Conservation (phyloP, 805 yeast genomes). For the Saccharomycopsis sp. region DNA sequence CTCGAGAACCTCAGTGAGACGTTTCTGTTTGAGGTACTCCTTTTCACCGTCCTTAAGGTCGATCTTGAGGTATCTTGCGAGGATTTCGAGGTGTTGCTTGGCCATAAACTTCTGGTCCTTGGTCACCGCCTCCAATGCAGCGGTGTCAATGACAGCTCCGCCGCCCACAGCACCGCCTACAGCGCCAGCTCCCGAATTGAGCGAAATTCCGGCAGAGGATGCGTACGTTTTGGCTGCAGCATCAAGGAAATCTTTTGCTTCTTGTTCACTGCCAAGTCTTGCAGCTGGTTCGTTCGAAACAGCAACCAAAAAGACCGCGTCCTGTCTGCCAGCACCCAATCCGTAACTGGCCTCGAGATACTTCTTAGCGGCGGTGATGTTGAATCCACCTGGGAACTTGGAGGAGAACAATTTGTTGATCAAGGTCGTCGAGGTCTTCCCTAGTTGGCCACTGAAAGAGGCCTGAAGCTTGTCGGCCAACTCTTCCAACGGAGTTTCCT, state of each 20-base stretch:
- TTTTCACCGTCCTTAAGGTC: constrained; percentile 90
- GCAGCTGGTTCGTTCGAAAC: constrained; percentile 85
- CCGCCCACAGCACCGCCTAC: constrained; percentile 48
- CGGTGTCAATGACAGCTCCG: constrained; percentile 84
- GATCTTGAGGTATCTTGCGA: constrained; percentile 90
- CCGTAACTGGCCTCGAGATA: constrained; percentile 92
- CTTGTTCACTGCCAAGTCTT: constrained; percentile 80
- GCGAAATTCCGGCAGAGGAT: constrained; percentile 67
- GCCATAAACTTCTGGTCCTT: constrained; percentile 44
- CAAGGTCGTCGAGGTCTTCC: constrained; percentile 87
- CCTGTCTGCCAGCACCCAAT: constrained; percentile 90
- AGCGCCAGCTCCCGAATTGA: constrained; percentile 49
- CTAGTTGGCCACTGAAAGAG: constrained; percentile 78
- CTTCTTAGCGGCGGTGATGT: constrained; percentile 85
- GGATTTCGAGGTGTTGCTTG: constrained; percentile 66
- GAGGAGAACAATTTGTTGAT: constrained; percentile 89
- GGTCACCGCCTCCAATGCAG: constrained; percentile 73
- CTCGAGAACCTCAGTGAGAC: constrained; percentile 77
- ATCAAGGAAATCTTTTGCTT: constrained; percentile 88
- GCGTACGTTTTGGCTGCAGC: constrained; percentile 80
- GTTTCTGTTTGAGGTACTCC: constrained; percentile 68
- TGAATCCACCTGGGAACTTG: constrained; percentile 99
- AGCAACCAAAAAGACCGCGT: constrained; percentile 75
- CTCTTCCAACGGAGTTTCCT: constrained; percentile 93
- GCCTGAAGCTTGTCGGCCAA: constrained; percentile 95